Percentiles rank a stretch among this genome's conserved stretches.
Evolutionary conservation across 139 green algal species (phyloP).

Genomic region (Raphidocelis subcapitata): DNA sequence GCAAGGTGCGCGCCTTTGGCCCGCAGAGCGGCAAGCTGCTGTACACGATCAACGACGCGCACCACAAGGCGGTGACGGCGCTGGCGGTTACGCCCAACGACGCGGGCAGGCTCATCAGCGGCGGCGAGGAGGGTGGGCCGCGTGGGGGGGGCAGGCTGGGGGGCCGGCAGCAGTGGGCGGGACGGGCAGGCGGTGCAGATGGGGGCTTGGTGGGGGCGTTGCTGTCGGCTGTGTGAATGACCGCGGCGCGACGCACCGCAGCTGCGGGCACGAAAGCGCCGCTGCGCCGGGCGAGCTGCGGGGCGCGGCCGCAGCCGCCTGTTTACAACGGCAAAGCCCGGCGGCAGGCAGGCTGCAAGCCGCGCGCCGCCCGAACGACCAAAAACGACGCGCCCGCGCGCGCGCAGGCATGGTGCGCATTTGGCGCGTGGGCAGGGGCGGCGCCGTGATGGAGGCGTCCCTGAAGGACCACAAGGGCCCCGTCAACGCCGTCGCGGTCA

Average conservation of each 20-base stretch:
- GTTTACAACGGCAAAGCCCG: too few relatives aligned
- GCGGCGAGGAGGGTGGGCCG: constrained; percentile 57
- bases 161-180: too few relatives aligned
- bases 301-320: too few relatives aligned
- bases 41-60: constrained; percentile 81
- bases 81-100: constrained; percentile 59
- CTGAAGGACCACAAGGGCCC: constrained; percentile 88
- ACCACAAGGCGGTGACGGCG: constrained; percentile 75
- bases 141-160: not conserved
- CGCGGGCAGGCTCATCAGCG: constrained; percentile 59
- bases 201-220: too few relatives aligned
- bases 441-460: constrained; percentile 62
- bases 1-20: constrained; percentile 80
- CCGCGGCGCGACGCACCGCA: too few relatives aligned
- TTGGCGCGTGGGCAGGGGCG: constrained; percentile 65
- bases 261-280: too few relatives aligned
- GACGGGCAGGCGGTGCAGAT: too few relatives aligned
- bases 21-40: constrained; percentile 80
- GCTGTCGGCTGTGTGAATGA: too few relatives aligned
- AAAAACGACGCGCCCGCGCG: too few relatives aligned
- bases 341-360: too few relatives aligned
- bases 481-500: constrained; percentile 75
- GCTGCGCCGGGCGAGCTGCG: too few relatives aligned
- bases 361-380: too few relatives aligned
- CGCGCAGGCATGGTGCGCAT: constrained; percentile 57